Base-by-base conservation (phyloP, 306 rosid species). In the Crataegus laevigata region DNA sequence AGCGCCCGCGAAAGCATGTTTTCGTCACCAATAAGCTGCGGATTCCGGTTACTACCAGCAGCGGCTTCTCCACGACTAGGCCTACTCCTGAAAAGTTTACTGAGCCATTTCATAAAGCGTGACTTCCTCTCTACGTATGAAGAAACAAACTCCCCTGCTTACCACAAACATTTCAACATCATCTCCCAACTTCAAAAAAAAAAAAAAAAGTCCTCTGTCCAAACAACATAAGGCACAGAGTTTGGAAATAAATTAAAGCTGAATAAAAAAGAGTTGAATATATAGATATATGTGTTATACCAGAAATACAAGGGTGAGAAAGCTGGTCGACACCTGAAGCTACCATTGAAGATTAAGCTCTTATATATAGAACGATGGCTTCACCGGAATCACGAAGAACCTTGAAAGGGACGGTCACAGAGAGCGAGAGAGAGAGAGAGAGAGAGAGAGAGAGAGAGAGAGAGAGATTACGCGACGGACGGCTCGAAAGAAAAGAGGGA, bases 31-130 rank as follows among this genome's bases (percentile, higher is more conserved):
- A 90, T 78, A 25, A 82, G 89, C 77, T 88, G 96, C 2, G 88
- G 87, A 72, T 73, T 88, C 73, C 76, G 84, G 75, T 82, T 14
- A 4, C 83, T 61, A 22, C 65, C 66, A 2, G 55, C 70, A n/a
- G 68, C 78, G 40, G 85, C 81, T 45, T 86, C 88, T 77, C 88
- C 85, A 52, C 89, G 81, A 60, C 65, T 78, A 55, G 85, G 73
- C 74, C 97, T 91, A 10, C 89, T 80, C 81, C 85, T 85, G 89
- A 96, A 91, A 77, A 96, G 84, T 84, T 81, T 92, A 83, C 89
- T 80, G 68, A 96, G 76, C 99, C 99, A 96, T 92, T 89, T 92
- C 98, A 92, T 87, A 81, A 93, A 88, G 71, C 97, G 85, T 59
- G 97, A 89, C 85, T 92, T 92, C 82, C 89, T 92, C 87, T 92